Evolutionary conservation across 179 eudicot genomes (phyloP), one percentile per base, ranked within the genome.

Genomic region (Spinacia oleracea): DNA sequence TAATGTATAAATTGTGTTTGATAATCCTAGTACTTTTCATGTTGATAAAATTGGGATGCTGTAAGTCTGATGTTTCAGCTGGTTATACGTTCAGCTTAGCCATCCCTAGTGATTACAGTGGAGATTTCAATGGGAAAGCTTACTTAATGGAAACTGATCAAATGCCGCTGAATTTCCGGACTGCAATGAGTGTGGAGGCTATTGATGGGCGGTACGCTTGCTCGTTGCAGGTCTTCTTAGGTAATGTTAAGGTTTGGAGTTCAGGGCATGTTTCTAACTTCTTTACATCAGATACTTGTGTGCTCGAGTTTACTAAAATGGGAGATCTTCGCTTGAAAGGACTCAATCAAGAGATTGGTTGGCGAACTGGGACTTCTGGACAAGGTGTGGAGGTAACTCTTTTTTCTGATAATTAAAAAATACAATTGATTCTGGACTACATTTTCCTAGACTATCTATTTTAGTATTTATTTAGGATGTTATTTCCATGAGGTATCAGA

Each of bases 321-420:
- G 99, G 99, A 3, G 96, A 93, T 76, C 82, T 96, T 38, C 85
- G 78, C 55, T 76, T 96, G 81, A 92, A 82, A 68, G 97, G 89
- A 18, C 68, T 62, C 5, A 74, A 87, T 45, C 88, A 83, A 2
- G 40, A 70, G 40, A 80, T 92, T 70, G 99, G 99, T 42, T 96
- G 99, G 98, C 74, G 88, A 45, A 88, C 89, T 11, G 99, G 92
- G 27, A 93, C 99, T 79, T 82, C 90, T 9, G 94, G 89, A 66
- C 98, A 96, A 88, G 97, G 92, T 77, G 96, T 93, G 75, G 72
- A 93, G 98, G 98, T 96, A 91, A 89, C 51, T 34, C 64, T 45
- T 66, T 66, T 34, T 34, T 5, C 34, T 60, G 23, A 56, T 56
- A 7, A 8, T 18, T 16, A 0, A 12, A 11, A 12, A 3, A 7